Conservation (phyloP, 2,329 filamentous ascomycete genomes). For the Ampelomyces quisqualis region DNA sequence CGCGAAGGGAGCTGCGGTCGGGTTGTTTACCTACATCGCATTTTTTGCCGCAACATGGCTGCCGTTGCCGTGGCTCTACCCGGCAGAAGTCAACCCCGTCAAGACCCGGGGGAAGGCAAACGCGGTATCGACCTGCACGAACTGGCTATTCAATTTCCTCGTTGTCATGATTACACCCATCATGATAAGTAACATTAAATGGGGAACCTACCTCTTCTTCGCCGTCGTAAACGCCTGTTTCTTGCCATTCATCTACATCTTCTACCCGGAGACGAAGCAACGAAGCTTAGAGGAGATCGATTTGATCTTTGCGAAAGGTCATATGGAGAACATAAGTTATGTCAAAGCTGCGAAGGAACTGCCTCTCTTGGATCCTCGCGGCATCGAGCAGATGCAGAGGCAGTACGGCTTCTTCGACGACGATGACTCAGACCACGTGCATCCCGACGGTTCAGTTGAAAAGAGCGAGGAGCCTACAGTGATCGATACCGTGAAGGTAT, state of each 20-base stretch:
- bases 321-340: constrained; percentile 59
- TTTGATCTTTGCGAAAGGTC: constrained; percentile 46
- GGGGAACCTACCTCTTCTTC: constrained; percentile 49
- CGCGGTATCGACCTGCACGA: constrained; percentile 53
- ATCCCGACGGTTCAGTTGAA: background rate
- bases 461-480: constrained; percentile 2
- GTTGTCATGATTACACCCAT: constrained; percentile 48
- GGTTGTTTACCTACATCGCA: constrained; percentile 66
- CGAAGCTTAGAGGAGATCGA: constrained; percentile 54
- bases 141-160: constrained; percentile 55
- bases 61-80: constrained; percentile 60
- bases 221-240: constrained; percentile 53
- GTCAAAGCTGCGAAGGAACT: constrained; percentile 60
- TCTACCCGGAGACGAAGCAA: constrained; percentile 56
- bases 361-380: constrained; percentile 54
- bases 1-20: constrained; percentile 55
- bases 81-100: constrained; percentile 54
- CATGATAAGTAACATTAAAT: constrained; percentile 41
- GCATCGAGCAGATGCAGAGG: constrained; percentile 54
- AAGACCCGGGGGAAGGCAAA: constrained; percentile 57
- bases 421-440: constrained; percentile 16
- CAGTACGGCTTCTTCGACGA: constrained; percentile 40
- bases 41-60: constrained; percentile 66
- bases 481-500: constrained; percentile 1
- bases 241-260: constrained; percentile 54